These are phyloP conservation scores for Diplotaxis tenuifolia DNA, from an alignment of 345 rosid species.

Conservation along the genomic window DNA sequence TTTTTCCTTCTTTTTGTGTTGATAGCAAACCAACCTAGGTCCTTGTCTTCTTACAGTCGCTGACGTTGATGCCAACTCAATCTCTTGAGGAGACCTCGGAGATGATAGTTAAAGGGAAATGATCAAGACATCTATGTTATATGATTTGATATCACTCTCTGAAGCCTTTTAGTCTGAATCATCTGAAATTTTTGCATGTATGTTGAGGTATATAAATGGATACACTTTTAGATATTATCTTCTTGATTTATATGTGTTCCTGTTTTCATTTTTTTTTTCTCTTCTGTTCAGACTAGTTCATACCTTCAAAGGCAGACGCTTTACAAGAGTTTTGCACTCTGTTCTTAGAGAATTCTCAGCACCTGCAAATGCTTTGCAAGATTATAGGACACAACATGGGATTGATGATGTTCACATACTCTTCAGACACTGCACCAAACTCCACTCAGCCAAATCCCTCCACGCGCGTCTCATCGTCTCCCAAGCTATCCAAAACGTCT, in stretches of 20 bases:
- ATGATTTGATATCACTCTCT: not conserved
- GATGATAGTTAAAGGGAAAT: not conserved
- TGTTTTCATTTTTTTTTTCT: conserved; percentile 14
- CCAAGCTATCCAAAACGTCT: conserved; percentile 28
- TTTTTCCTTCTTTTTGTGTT: not conserved
- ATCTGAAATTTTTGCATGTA: conserved; percentile 26
- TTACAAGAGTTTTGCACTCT: conserved; percentile 28
- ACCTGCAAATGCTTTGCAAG: conserved; percentile 31
- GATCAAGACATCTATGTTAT: not conserved
- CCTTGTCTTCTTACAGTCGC: not conserved
- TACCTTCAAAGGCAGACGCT: conserved; percentile 38
- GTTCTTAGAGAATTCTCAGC: conserved; percentile 31
- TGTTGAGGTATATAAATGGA: conserved; percentile 36
- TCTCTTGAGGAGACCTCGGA: not conserved
- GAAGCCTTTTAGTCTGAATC: not conserved
- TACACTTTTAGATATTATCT: not conserved
- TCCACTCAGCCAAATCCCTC: conserved; percentile 40
- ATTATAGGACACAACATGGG: conserved; percentile 5
- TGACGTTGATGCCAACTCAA: not conserved
- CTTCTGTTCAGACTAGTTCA: conserved; percentile 31
- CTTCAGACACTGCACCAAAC: conserved; percentile 41
- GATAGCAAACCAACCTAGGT: not conserved
- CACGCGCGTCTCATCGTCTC: conserved; percentile 48
- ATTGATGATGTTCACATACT: conserved; percentile 36
- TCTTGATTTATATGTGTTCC: not conserved